These are phyloP conservation scores for Rhizophagus clarus DNA, from an alignment of 192 early-diverging fungal species.

Conservation along the genomic window DNA sequence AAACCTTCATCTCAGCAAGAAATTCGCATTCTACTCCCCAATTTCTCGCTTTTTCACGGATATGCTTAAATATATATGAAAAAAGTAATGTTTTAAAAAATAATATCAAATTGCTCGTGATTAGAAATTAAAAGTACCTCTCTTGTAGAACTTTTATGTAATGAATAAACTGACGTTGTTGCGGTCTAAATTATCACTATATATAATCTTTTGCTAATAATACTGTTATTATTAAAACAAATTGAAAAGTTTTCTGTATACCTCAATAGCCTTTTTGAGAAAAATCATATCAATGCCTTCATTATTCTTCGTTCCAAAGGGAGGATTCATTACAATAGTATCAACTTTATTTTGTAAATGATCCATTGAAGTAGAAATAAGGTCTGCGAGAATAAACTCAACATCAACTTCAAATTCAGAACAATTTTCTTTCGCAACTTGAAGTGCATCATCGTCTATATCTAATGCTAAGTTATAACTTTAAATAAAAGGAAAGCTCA, in stretches of 20 bases:
- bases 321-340: conserved; percentile 83
- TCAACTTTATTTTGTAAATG: conserved; percentile 60
- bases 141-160: conserved; percentile 80
- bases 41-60: conserved; percentile 68
- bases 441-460: conserved; percentile 72
- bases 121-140: conserved; percentile 43
- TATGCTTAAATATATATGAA: conserved; percentile 40
- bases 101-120: not conserved
- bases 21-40: conserved; percentile 76
- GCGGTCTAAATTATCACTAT: conserved; percentile 46
- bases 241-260: conserved; percentile 21
- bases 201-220: not conserved
- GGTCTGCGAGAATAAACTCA: conserved; percentile 64
- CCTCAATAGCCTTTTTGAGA: conserved; percentile 68
- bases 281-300: conserved; percentile 77
- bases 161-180: conserved; percentile 68
- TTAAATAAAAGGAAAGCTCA: not conserved
- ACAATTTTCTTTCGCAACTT: conserved; percentile 68
- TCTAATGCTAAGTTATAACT: conserved; percentile 66
- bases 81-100: not conserved
- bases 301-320: conserved; percentile 77
- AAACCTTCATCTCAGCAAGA: conserved; percentile 70
- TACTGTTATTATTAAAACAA: not conserved
- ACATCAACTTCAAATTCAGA: conserved; percentile 61
- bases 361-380: conserved; percentile 39